Conservation (phyloP, 768 basidiomycete genomes). For the Lentinula aciculospora region DNA sequence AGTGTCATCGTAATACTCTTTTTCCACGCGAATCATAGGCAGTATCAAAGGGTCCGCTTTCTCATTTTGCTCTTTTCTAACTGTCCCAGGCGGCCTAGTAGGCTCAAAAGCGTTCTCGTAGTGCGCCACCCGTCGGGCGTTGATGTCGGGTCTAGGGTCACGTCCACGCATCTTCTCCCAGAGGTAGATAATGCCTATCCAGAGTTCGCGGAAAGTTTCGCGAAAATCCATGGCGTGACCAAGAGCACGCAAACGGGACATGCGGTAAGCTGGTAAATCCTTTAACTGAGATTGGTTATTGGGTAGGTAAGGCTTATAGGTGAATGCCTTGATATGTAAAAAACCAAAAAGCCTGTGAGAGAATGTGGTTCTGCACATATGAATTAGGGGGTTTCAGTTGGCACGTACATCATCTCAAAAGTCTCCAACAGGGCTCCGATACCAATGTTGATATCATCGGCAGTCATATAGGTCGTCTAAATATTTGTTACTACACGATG, state of each 20-base stretch:
- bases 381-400: not conserved
- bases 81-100: slow-evolving; percentile 18
- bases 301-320: slow-evolving; percentile 56
- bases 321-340: slow-evolving; percentile 68
- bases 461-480: slow-evolving; percentile 65
- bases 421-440: slow-evolving; percentile 64
- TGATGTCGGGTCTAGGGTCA: slow-evolving; percentile 45
- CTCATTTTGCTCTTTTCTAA: slow-evolving; percentile 1
- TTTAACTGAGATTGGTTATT: slow-evolving; percentile 22
- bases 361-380: slow-evolving; percentile 9
- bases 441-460: slow-evolving; percentile 67
- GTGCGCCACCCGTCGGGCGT: slow-evolving; percentile 35
- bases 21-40: slow-evolving; percentile 31
- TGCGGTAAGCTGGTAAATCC: slow-evolving; percentile 27
- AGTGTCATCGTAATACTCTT: slow-evolving; percentile 34
- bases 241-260: slow-evolving; percentile 52
- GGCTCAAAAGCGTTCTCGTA: slow-evolving; percentile 41
- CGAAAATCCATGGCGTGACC: slow-evolving; percentile 63
- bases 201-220: slow-evolving; percentile 62
- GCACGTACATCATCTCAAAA: slow-evolving; percentile 67
- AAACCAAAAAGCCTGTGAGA: slow-evolving; percentile 53
- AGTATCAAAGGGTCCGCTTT: slow-evolving; percentile 12
- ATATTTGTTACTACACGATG: not conserved
- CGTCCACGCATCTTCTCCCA: slow-evolving; percentile 44
- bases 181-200: slow-evolving; percentile 54